Percentiles rank a stretch among this genome's conserved stretches.
phyloP scores from a whole-genome alignment of 495 filamentous ascomycete genomes.

The Penicillium crystallinum region DNA sequence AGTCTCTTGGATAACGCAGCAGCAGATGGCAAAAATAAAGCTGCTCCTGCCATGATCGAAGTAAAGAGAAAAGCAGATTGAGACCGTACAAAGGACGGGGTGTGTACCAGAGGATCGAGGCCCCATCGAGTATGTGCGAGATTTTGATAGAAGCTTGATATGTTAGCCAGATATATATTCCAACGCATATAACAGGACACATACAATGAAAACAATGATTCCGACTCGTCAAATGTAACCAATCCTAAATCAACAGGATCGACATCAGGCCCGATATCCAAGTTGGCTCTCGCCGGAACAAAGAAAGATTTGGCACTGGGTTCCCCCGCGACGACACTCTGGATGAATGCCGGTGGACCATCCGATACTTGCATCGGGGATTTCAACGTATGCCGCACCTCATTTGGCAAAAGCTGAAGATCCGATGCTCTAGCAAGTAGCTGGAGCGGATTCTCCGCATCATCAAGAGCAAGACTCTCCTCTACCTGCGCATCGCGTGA shows the following conservation, averaged over 20 bases:
- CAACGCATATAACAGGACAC: conserved; percentile 6
- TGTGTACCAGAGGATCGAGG: conserved; percentile 61
- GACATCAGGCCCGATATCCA: conserved; percentile 56
- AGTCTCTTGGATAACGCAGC: conserved; percentile 59
- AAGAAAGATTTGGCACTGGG: conserved; percentile 50
- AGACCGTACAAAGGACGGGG: conserved; percentile 54
- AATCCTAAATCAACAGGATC: conserved; percentile 66
- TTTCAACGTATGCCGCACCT: conserved; percentile 12
- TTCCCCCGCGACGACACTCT: neutral
- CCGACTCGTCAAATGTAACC: conserved; percentile 56
- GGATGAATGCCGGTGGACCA: conserved; percentile 7
- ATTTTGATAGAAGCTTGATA: conserved; percentile 57
- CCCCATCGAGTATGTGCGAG: conserved; percentile 73
- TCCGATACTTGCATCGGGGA: conserved; percentile 14
- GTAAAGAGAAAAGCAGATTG: conserved; percentile 68
- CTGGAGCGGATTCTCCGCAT: conserved; percentile 70
- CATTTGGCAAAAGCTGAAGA: conserved; percentile 51
- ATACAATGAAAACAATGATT: conserved; percentile 60
- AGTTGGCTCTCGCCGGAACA: conserved; percentile 51
- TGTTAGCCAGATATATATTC: conserved; percentile 2
- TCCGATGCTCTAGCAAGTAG: conserved; percentile 66
- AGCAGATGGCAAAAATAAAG: conserved; percentile 58
- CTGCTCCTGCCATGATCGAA: conserved; percentile 59
- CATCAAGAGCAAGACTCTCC: conserved; percentile 57
- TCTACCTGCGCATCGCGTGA: conserved; percentile 28